A percentile compares a stretch with the other conserved stretches of the same genome.
These are phyloP conservation scores for Diplotaxis tenuifolia DNA, from an alignment of 345 rosid species.

Conservation along the genomic window DNA sequence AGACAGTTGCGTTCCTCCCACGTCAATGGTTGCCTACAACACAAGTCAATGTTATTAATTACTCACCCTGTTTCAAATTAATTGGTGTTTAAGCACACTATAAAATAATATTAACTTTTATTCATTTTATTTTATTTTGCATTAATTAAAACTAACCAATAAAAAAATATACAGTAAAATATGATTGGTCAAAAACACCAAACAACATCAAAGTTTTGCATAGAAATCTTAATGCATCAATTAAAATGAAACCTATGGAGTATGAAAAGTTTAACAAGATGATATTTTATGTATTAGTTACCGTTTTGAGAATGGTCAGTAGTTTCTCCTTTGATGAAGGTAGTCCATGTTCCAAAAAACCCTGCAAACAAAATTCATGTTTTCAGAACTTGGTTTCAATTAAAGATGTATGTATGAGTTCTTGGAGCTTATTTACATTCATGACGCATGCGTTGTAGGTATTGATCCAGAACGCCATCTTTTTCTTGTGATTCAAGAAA, in stretches of 20 bases:
- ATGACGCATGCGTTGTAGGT: constrained; percentile 86
- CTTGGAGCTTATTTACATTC: constrained; percentile 68
- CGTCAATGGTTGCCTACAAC: constrained; percentile 67
- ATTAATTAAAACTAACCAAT: too few relatives aligned
- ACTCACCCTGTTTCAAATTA: too few relatives aligned
- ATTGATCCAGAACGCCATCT: constrained; percentile 94
- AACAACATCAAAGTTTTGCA: too few relatives aligned
- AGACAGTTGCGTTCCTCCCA: constrained; percentile 87
- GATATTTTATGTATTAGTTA: constrained; percentile 20
- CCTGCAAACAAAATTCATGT: constrained; percentile 40
- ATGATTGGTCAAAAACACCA: too few relatives aligned
- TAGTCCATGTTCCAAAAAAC: constrained; percentile 83
- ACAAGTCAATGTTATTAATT: background rate
- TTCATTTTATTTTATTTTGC: too few relatives aligned
- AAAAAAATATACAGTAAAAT: too few relatives aligned
- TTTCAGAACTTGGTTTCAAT: background rate
- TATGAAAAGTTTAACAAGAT: background rate
- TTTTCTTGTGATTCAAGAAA: constrained; percentile 84
- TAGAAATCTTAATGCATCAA: too few relatives aligned
- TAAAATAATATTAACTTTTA: too few relatives aligned
- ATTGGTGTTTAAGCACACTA: too few relatives aligned
- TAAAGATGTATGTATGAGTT: constrained; percentile 7
- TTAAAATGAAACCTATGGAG: too few relatives aligned
- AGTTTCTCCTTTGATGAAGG: constrained; percentile 80
- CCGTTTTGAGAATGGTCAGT: constrained; percentile 71